Percentiles rank a stretch among this genome's conserved stretches.
Conservation (phyloP, 108 stramenopile genomes). For the Pseudonitzschia multistriata region DNA sequence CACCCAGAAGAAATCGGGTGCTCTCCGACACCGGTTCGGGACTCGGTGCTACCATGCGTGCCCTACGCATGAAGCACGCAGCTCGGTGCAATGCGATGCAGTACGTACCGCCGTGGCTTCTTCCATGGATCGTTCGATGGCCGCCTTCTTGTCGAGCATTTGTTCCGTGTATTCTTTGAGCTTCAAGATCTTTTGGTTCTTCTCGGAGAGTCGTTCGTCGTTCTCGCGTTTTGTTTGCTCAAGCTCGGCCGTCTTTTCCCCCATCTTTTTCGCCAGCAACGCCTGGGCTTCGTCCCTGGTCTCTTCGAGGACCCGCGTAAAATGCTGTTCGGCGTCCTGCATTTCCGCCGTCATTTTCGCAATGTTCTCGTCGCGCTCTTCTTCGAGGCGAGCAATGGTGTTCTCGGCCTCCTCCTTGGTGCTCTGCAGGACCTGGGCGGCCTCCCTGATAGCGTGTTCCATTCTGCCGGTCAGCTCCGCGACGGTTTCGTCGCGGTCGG, state of each 20-base stretch:
- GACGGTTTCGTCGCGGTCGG: background rate
- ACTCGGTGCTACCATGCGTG: too few relatives aligned
- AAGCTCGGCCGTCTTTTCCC: slow-evolving; percentile 3
- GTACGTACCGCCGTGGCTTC: slow-evolving; percentile 1
- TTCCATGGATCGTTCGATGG: background rate
- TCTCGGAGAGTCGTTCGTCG: slow-evolving; percentile 14
- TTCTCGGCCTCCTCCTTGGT: slow-evolving; percentile 7
- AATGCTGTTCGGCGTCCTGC: slow-evolving; percentile 3
- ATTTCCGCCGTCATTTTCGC: background rate
- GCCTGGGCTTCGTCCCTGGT: slow-evolving; percentile 30
- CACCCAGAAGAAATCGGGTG: background rate
- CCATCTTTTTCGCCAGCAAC: slow-evolving; percentile 11
- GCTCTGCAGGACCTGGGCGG: background rate
- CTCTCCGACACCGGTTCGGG: too few relatives aligned
- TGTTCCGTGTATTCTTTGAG: slow-evolving; percentile 14
- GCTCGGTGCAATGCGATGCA: too few relatives aligned
- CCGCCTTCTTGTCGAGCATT: slow-evolving; percentile 3
- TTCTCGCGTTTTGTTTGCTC: background rate
- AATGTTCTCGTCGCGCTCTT: background rate
- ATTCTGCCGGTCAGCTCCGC: slow-evolving; percentile 2
- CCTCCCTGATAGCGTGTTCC: background rate
- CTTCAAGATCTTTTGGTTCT: slow-evolving; percentile 16
- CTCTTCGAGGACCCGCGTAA: slow-evolving; percentile 9
- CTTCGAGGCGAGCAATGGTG: background rate
- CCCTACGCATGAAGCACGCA: too few relatives aligned